These are phyloP conservation scores for Stemphylium beticola DNA, from an alignment of 2,329 filamentous ascomycete genomes.

Conservation along the genomic window DNA sequence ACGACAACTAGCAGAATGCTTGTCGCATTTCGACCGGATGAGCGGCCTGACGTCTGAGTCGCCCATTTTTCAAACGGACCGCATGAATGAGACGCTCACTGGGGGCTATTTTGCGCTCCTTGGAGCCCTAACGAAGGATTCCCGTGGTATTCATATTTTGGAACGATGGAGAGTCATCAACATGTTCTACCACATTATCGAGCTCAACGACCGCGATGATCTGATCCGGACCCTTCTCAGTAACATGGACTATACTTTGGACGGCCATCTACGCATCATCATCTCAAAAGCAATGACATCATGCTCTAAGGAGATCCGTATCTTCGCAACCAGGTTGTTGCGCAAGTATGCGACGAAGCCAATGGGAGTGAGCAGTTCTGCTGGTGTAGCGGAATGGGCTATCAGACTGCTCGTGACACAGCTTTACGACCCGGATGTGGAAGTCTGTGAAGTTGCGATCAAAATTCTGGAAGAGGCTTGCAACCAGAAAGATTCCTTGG, in stretches of 20 bases:
- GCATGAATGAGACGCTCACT: conserved; percentile 84
- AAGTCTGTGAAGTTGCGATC: conserved; percentile 94
- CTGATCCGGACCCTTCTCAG: conserved; percentile 86
- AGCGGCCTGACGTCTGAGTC: conserved; percentile 75
- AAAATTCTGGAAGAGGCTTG: conserved; percentile 98
- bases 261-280: conserved; percentile 87
- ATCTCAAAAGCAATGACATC: conserved; percentile 93
- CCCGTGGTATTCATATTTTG: conserved; percentile 83
- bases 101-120: conserved; percentile 94
- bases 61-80: conserved; percentile 86
- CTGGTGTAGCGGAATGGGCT: conserved; percentile 88
- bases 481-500: conserved; percentile 86
- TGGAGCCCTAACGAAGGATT: conserved; percentile 82
- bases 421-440: conserved; percentile 94
- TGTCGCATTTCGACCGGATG: conserved; percentile 92
- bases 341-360: conserved; percentile 80
- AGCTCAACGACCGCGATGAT: conserved; percentile 88
- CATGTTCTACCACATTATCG: conserved; percentile 99
- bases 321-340: conserved; percentile 84
- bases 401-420: conserved; percentile 97
- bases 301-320: conserved; percentile 87
- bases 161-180: conserved; percentile 98
- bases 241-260: conserved; percentile 88
- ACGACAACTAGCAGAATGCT: conserved; percentile 90
- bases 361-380: conserved; percentile 50